Evolutionary conservation across 148 eudicot genomes (phyloP), one percentile per base, ranked within the genome.

Genomic region (Beta vulgaris): DNA sequence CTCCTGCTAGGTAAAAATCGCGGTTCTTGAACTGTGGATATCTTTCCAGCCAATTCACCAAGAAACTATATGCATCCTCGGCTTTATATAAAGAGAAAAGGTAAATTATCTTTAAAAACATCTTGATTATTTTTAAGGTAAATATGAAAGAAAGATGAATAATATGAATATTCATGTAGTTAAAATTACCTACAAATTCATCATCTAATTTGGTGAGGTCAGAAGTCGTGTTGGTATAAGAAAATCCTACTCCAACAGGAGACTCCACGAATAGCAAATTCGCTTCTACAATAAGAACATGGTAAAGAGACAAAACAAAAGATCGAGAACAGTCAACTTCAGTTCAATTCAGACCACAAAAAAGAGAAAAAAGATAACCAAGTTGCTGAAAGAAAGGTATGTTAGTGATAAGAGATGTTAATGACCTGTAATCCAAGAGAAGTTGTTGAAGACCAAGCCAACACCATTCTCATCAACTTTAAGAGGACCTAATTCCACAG

Each of bases 181-280:
- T 61, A 64, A 67, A 34, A 6, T 77, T 85, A 90, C 93, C 93
- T 18, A 77, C 89, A 76, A 86, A 87, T 21, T 62, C 42, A 73
- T 90, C 93, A 74, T 86, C 78, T 48, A 90, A 68, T 34, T 71
- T 74, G 75, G 63, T 77, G 57, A 81, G 79, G 83, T 90, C 93
- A 29, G 85, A 77, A 54, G 93, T 81, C 61, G 89, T 86, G 72
- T 89, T 90, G 51, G 93, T 84, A 79, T 90, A 90, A 29, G 93
- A 90, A 78, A 89, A 89, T 21, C 93, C 93, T 62, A 89, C 93
- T 68, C 93, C 93, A 21, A 83, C 79, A 21, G 93, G 93, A 7
- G 93, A 89, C 58, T 89, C 93, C 76, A 89, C 78, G 71, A 89
- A 89, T 39, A 89, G 73, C 82, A 87, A 68, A 83, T 90, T 90